A percentile compares a stretch with the other conserved stretches of the same genome.
phyloP scores from a whole-genome alignment of 495 filamentous ascomycete genomes.

The Penicillium cosmopolitanum region DNA sequence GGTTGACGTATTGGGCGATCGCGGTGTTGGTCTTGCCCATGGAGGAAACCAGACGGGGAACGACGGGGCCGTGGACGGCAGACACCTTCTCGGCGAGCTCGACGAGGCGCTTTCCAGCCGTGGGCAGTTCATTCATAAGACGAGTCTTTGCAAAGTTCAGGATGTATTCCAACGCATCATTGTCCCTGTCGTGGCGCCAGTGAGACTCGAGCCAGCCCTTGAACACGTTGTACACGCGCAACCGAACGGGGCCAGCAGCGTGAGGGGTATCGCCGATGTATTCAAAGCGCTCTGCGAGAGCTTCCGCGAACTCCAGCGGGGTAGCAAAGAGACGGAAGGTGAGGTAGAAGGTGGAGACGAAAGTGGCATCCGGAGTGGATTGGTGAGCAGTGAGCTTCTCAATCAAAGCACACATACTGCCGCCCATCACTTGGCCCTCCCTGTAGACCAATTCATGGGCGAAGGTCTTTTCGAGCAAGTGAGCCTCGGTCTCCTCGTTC shows the following conservation, averaged over 20 bases:
- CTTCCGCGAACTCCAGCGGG: constrained; percentile 75
- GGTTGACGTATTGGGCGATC: constrained; percentile 66
- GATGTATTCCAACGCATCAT: constrained; percentile 73
- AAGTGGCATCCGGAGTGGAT: constrained; percentile 88
- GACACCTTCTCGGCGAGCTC: constrained; percentile 86
- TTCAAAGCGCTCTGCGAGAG: constrained; percentile 86
- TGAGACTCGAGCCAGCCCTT: constrained; percentile 97
- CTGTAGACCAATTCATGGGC: constrained; percentile 93
- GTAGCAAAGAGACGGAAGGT: constrained; percentile 96
- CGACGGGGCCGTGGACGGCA: constrained; percentile 69
- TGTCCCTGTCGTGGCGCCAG: constrained; percentile 84
- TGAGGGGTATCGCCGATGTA: constrained; percentile 79
- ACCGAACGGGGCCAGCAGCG: constrained; percentile 76
- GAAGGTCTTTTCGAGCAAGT: constrained; percentile 80
- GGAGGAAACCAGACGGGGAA: constrained; percentile 85
- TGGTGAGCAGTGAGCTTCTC: constrained; percentile 93
- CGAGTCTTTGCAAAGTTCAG: constrained; percentile 75
- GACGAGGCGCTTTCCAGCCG: constrained; percentile 75
- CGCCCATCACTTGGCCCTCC: constrained; percentile 92
- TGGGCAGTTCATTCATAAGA: constrained; percentile 68
- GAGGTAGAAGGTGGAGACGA: constrained; percentile 93
- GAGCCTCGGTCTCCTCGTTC: constrained; percentile 75
- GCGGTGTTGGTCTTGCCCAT: constrained; percentile 86
- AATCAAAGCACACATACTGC: constrained; percentile 86
- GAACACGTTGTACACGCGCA: constrained; percentile 94